These are phyloP conservation scores for Scheffersomyces illinoinensis DNA, from an alignment of 1,139 yeast species.

Conservation along the genomic window DNA sequence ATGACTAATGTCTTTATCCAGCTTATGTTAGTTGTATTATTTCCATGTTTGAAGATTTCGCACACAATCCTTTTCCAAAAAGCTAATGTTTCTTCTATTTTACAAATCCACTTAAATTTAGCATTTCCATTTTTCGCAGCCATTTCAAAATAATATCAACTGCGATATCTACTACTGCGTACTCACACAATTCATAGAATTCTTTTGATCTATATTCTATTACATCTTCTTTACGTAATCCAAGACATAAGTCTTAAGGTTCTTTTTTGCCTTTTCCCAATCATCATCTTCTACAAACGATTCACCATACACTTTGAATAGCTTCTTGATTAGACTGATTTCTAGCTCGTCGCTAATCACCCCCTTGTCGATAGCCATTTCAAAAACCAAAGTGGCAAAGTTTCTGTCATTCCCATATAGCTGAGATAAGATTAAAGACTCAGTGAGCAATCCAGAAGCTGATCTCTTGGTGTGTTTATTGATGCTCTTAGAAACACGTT, in stretches of 20 bases:
- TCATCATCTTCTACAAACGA: slow-evolving; percentile 32
- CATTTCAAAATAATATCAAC: neutral
- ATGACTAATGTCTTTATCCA: too few relatives aligned
- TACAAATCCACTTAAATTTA: neutral
- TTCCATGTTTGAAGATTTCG: too few relatives aligned
- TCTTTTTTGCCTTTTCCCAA: slow-evolving; percentile 32
- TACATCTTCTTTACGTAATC: slow-evolving; percentile 11
- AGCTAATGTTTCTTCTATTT: neutral
- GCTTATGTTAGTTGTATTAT: too few relatives aligned
- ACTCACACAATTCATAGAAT: too few relatives aligned
- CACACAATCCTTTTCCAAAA: too few relatives aligned
- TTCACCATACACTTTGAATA: slow-evolving; percentile 61
- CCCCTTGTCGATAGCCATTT: slow-evolving; percentile 50
- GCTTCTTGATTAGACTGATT: slow-evolving; percentile 39
- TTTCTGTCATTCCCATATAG: slow-evolving; percentile 57
- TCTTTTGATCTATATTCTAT: neutral
- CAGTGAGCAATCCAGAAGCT: slow-evolving; percentile 51
- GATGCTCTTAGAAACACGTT: slow-evolving; percentile 33
- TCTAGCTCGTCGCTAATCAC: slow-evolving; percentile 46
- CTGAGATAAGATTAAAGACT: slow-evolving; percentile 51
- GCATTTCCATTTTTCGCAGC: neutral
- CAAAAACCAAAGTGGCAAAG: slow-evolving; percentile 61
- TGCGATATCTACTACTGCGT: too few relatives aligned
- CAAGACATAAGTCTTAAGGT: slow-evolving; percentile 16
- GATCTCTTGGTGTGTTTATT: slow-evolving; percentile 38